A percentile compares a stretch with the other conserved stretches of the same genome.
These are phyloP conservation scores for Penicillium sp. DNA, from an alignment of 2,329 filamentous ascomycete genomes.

Conservation along the genomic window DNA sequence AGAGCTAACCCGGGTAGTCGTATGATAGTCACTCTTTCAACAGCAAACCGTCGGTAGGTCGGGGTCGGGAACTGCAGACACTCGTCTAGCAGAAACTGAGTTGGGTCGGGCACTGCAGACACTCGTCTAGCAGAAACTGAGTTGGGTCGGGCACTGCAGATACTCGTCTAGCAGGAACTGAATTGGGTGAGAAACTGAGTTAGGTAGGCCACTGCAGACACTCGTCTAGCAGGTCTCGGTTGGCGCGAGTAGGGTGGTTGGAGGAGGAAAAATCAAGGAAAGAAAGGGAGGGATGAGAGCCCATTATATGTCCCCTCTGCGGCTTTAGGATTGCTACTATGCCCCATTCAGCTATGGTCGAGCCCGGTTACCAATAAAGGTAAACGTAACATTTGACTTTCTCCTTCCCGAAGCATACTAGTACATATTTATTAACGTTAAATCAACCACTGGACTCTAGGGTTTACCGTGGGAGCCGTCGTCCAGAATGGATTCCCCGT, in stretches of 20 bases:
- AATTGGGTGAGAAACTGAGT: no score
- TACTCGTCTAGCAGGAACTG: not conserved
- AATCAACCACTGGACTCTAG: not conserved
- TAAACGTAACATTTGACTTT: not conserved
- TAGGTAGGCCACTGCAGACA: not conserved
- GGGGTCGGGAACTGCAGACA: not conserved
- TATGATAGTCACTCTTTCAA: no score
- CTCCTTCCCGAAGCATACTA: not conserved
- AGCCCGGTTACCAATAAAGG: not conserved
- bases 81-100: not conserved
- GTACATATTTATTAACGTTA: not conserved
- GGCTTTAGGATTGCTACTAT: not conserved
- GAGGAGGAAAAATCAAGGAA: not conserved
- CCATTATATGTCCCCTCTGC: not conserved
- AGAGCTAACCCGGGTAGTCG: no score
- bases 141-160: no score
- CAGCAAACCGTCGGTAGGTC: no score
- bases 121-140: not conserved
- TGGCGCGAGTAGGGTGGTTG: not conserved
- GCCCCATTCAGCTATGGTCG: not conserved
- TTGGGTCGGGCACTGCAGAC: not conserved
- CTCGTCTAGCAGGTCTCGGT: not conserved
- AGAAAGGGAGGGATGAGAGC: no score
- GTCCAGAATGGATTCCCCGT: not conserved
- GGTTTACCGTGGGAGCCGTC: not conserved